phyloP scores from a whole-genome alignment of 2,329 filamentous ascomycete species.

The Pseudocercospora cruenta region DNA sequence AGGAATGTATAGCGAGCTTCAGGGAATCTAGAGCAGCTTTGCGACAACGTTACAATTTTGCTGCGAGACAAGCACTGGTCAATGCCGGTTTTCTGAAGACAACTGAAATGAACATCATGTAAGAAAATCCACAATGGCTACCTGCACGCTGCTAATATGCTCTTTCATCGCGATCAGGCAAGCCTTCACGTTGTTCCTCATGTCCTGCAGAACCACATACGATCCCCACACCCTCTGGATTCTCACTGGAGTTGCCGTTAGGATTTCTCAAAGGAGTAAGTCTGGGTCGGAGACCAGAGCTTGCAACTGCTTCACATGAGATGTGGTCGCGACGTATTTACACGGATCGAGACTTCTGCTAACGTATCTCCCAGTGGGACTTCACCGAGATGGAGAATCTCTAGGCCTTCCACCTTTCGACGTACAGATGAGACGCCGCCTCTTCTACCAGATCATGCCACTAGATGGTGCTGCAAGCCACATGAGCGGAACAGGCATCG shows the following conservation, averaged over 20 bases:
- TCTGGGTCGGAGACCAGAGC: background rate
- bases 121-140: background rate
- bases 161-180: slow-evolving; percentile 44
- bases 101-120: slow-evolving; percentile 64
- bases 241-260: slow-evolving; percentile 61
- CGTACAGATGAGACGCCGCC: slow-evolving; percentile 60
- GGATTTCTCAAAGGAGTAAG: slow-evolving; percentile 57
- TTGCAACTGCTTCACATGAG: too few relatives aligned
- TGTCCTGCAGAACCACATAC: slow-evolving; percentile 40
- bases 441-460: slow-evolving; percentile 64
- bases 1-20: slow-evolving; percentile 51
- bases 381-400: slow-evolving; percentile 60
- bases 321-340: too few relatives aligned
- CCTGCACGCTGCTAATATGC: background rate
- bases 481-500: slow-evolving; percentile 28
- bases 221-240: slow-evolving; percentile 63
- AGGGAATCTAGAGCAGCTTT: slow-evolving; percentile 46
- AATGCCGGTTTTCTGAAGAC: slow-evolving; percentile 69
- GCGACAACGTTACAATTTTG: slow-evolving; percentile 43
- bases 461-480: slow-evolving; percentile 49
- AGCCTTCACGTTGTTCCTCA: slow-evolving; percentile 66
- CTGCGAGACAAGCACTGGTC: slow-evolving; percentile 65
- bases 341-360: background rate
- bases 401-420: slow-evolving; percentile 58
- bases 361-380: slow-evolving; percentile 46